A percentile compares a stretch with the other conserved stretches of the same genome.
These are phyloP conservation scores for Saccharomycopsis crataegensis DNA, from an alignment of 1,139 yeast genomes.

Conservation along the genomic window DNA sequence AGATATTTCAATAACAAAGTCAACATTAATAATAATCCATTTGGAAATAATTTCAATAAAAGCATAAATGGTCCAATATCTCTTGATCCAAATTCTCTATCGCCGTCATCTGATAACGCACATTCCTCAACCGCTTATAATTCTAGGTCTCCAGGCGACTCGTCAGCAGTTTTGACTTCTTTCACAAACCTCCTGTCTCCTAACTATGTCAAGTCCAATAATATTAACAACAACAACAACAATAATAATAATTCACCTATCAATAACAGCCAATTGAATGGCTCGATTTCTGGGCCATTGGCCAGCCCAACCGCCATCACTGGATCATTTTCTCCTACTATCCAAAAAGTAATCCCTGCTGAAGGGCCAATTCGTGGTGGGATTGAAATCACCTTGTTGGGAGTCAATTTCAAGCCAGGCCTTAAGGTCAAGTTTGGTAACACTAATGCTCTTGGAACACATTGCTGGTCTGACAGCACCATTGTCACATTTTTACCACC, in stretches of 20 bases:
- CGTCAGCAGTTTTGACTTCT: constrained; percentile 15
- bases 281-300: constrained; percentile 3
- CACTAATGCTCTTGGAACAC: constrained; percentile 76
- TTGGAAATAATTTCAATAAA: background rate
- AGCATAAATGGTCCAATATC: background rate
- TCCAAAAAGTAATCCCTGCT: constrained; percentile 85
- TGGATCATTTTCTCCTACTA: constrained; percentile 38
- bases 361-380: constrained; percentile 97
- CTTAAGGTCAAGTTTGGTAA: constrained; percentile 81
- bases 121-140: constrained; percentile 8
- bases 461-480: constrained; percentile 93
- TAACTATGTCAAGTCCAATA: background rate
- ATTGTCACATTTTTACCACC: constrained; percentile 93
- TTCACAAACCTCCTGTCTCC: constrained; percentile 16
- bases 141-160: constrained; percentile 15
- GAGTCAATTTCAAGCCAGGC: constrained; percentile 79
- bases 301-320: constrained; percentile 14
- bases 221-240: background rate
- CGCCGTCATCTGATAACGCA: constrained; percentile 14
- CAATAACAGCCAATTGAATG: background rate
- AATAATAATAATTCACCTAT: background rate
- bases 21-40: background rate
- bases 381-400: constrained; percentile 83
- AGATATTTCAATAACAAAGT: background rate
- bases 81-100: constrained; percentile 7